phyloP scores from a whole-genome alignment of 768 basidiomycete species.

The Mycena haematopus region DNA sequence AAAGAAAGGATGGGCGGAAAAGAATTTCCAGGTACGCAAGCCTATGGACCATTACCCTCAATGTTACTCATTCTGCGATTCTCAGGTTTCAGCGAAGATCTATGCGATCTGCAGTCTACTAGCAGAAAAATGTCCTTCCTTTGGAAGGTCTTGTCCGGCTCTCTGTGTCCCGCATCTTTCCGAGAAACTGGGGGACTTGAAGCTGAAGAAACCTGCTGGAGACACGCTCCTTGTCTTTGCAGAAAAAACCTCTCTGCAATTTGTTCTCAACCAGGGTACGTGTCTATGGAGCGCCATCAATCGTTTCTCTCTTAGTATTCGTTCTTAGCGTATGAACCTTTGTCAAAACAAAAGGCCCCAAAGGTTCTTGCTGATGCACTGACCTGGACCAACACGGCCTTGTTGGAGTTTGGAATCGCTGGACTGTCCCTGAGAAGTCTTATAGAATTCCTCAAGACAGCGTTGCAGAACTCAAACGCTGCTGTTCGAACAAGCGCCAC shows the following conservation, averaged over 20 bases:
- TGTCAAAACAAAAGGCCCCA: constrained; percentile 95
- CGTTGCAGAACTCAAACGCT: constrained; percentile 93
- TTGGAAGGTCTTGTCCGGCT: constrained; percentile 85
- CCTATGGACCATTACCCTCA: constrained; percentile 7
- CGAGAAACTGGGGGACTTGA: constrained; percentile 96
- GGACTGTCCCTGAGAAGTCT: constrained; percentile 83
- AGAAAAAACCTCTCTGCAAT: constrained; percentile 93
- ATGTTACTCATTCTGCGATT: neutral
- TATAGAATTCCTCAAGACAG: constrained; percentile 89
- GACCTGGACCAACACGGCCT: constrained; percentile 83
- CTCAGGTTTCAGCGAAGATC: constrained; percentile 87
- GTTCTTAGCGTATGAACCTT: constrained; percentile 83
- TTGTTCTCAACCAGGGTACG: constrained; percentile 90
- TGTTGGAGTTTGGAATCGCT: constrained; percentile 90
- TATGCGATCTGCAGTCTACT: constrained; percentile 79
- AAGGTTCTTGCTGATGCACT: constrained; percentile 94
- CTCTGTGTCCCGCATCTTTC: constrained; percentile 80
- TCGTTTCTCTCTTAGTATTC: constrained; percentile 12
- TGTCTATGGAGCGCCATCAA: constrained; percentile 2
- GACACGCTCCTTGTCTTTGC: constrained; percentile 85
- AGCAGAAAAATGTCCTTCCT: constrained; percentile 80
- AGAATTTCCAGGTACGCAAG: constrained; percentile 88
- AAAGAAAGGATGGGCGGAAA: constrained; percentile 98
- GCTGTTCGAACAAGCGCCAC: constrained; percentile 93
- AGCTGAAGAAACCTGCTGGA: constrained; percentile 95